phyloP scores from a whole-genome alignment of 345 rosid genomes.

The Stellera chamaejasme region DNA sequence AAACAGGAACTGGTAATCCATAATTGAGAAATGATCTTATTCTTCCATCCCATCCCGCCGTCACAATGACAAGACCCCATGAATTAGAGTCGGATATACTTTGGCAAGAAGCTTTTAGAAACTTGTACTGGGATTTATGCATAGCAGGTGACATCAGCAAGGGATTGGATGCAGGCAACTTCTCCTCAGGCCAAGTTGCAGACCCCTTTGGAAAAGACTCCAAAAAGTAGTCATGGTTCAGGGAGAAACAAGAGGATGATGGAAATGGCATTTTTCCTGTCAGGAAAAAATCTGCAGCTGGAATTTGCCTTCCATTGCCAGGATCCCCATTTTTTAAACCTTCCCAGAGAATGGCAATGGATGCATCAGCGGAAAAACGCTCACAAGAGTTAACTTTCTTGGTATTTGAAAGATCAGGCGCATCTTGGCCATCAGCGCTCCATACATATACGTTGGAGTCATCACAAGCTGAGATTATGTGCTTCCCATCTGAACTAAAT shows the following conservation, averaged over 20 bases:
- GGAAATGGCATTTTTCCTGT: constrained; percentile 30
- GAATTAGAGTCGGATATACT: constrained; percentile 57
- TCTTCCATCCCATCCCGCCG: constrained; percentile 92
- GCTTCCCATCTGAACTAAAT: constrained; percentile 73
- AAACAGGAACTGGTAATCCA: constrained; percentile 65
- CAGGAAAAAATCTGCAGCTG: constrained; percentile 13
- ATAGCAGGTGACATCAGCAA: constrained; percentile 30
- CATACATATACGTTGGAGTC: constrained; percentile 75
- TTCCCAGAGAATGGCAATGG: constrained; percentile 75
- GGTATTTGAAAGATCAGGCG: constrained; percentile 22
- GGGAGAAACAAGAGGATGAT: constrained; percentile 43
- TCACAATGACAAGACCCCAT: constrained; percentile 91
- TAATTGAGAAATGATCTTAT: constrained; percentile 86
- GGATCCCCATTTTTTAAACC: constrained; percentile 33
- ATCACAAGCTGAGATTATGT: constrained; percentile 71
- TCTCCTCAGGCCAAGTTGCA: constrained; percentile 97
- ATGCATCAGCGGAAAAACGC: constrained; percentile 65
- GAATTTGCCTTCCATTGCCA: constrained; percentile 20
- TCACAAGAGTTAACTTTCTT: constrained; percentile 55
- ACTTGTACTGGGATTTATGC: constrained; percentile 54
- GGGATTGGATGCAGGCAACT: constrained; percentile 47
- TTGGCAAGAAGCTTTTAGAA: constrained; percentile 63
- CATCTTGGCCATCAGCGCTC: constrained; percentile 40
- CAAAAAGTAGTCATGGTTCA: constrained; percentile 46
- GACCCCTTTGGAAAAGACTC: constrained; percentile 78